phyloP scores from a whole-genome alignment of 345 rosid species.

The Psidium friedrichsthalianum region DNA sequence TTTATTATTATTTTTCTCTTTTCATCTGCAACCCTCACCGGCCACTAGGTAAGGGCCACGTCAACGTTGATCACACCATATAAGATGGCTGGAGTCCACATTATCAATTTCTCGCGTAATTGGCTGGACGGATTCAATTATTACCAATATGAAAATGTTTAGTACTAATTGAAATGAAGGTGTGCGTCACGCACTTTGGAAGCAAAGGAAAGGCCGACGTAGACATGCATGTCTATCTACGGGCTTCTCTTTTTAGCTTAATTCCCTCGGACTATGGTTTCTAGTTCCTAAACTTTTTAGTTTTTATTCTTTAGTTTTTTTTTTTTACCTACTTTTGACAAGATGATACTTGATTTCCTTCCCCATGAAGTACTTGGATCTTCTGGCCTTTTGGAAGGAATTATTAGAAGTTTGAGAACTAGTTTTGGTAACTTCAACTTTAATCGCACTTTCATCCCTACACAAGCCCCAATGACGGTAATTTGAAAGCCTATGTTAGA shows the following conservation, averaged over 20 bases:
- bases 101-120: no score
- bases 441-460: background rate
- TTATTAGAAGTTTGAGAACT: no score
- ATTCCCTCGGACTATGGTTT: background rate
- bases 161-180: background rate
- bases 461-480: background rate
- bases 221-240: no score
- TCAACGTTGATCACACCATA: no score
- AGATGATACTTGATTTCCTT: background rate
- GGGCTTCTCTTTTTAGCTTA: background rate
- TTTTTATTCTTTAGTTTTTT: no score
- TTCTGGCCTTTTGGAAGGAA: background rate
- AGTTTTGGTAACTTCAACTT: background rate
- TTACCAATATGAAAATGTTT: no score
- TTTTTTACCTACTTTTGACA: background rate
- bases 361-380: background rate
- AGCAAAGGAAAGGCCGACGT: background rate
- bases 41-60: no score
- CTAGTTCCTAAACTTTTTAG: background rate
- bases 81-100: accelerated
- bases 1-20: no score
- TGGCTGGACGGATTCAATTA: no score
- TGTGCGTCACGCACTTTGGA: background rate
- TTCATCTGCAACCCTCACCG: no score
- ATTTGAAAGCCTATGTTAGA: background rate